Evolutionary conservation across 345 rosid genomes (phyloP).

Genomic region (Erodium maritimum): DNA sequence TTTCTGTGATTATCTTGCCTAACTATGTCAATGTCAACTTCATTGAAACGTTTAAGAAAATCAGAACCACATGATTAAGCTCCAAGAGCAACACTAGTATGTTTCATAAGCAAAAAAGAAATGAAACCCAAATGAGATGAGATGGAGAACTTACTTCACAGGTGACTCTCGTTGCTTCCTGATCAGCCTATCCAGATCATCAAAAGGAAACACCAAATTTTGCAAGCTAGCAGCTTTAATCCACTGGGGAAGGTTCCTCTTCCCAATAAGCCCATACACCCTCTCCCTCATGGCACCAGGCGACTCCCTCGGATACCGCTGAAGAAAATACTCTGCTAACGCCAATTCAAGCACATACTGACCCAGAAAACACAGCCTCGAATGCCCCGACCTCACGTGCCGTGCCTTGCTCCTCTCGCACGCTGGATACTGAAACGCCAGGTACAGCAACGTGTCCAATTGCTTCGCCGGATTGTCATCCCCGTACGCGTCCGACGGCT

Average conservation of each 20-base stretch:
- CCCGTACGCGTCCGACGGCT: constrained; percentile 42
- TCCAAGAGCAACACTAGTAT: not conserved
- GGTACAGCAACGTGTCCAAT: constrained; percentile 66
- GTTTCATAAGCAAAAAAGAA: no score
- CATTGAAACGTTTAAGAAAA: not conserved
- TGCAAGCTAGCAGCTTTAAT: constrained; percentile 81
- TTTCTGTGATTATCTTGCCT: not conserved
- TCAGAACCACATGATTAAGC: not conserved
- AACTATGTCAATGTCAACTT: not conserved
- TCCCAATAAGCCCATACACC: constrained; percentile 82
- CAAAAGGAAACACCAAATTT: constrained; percentile 80
- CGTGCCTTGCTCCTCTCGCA: constrained; percentile 73
- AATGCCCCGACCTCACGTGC: constrained; percentile 77
- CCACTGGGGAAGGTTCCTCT: constrained; percentile 83
- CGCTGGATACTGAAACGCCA: constrained; percentile 85
- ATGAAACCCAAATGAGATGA: no score
- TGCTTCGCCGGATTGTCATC: constrained; percentile 96
- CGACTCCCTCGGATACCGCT: constrained; percentile 90
- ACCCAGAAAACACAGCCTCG: constrained; percentile 72
- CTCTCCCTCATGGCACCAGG: constrained; percentile 94
- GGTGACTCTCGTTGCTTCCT: constrained; percentile 77
- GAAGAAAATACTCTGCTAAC: constrained; percentile 64
- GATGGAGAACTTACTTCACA: constrained; percentile 54
- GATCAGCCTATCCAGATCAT: constrained; percentile 65
- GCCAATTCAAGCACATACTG: constrained; percentile 92